Evolutionary conservation across 2,329 filamentous ascomycete species (phyloP), one percentile per base, ranked within the genome.

Genomic region (Pseudogymnoascus sp.): DNA sequence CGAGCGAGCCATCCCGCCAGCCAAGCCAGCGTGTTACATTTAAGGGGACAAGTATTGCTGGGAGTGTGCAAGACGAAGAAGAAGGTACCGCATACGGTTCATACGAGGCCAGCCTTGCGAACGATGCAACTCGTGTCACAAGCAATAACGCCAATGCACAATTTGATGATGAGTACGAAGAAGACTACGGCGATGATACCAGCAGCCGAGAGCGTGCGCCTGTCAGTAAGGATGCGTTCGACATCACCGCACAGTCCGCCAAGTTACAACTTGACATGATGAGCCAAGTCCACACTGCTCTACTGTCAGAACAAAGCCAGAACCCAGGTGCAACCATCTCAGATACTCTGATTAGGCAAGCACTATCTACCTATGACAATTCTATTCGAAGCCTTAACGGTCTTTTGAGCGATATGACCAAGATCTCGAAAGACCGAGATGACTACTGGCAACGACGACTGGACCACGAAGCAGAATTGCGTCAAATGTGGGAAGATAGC

Each of bases 401-500:
- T 1, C 82, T 98, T 7, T 83, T 98, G 64, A 88, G 90, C 19
- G 92, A 97, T 73, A 81, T 99, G 7, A 80, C 97, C 56, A 91
- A 93, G 60, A 98, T 99, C 71, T 93, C 93, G 7, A 88, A 90
- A 70, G 95, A 99, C 72, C 89, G 96, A 61, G 95, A 99, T 75
- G 87, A 91, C 0, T 96, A 96, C 74, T 99, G 95, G 95, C 93
- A 98, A 75, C 96, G 96, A 73, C 88, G 93, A 12, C 81, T 99
- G 41, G 93, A 96, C 69, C 88, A 92, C 62, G 95, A 99, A 77
- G 88, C 88, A 46, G 91, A 96, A 73, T 89, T 98, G 77, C 87
- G 95, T 38, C 88, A 90, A 65, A 90, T 99, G 86, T 99, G 95
- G 95, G 95, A 99, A 76, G 95, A 99, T 71, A 98, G 93, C 76